Conservation (phyloP, 345 rosid species). For the Geranium brycei region DNA sequence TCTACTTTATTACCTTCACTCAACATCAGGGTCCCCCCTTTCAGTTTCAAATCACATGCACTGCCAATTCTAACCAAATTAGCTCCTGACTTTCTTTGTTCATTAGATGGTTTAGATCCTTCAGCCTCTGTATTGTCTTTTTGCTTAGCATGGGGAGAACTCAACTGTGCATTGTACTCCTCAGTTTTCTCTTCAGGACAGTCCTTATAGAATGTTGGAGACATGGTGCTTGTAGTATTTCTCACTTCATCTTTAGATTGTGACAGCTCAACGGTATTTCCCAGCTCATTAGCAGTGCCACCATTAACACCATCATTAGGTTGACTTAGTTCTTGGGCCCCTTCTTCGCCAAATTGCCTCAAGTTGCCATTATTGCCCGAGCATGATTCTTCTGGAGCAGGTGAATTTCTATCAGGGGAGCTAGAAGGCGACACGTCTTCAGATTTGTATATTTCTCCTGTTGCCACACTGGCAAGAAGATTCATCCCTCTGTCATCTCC, state of each 20-base stretch:
- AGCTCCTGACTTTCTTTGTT: constrained; percentile 12
- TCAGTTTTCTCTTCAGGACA: constrained; percentile 7
- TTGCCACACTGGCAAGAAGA: constrained; percentile 88
- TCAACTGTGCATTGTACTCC: constrained; percentile 17
- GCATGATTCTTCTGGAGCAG: constrained; percentile 23
- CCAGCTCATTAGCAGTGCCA: constrained; percentile 21
- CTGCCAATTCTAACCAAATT: constrained; percentile 18
- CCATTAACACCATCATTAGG: constrained; percentile 9
- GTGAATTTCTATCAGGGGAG: constrained; percentile 32
- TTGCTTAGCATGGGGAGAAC: no score
- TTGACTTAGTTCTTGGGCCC: constrained; percentile 15
- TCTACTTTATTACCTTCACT: no score
- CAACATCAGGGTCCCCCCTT: constrained; percentile 1
- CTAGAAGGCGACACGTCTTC: constrained; percentile 38
- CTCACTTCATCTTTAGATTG: constrained; percentile 19
- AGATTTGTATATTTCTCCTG: constrained; percentile 68
- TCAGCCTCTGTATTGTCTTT: no score
- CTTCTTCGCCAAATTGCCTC: constrained; percentile 18
- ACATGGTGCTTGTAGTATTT: constrained; percentile 4
- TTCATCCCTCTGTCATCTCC: constrained; percentile 92
- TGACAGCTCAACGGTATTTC: constrained; percentile 12
- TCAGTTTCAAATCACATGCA: constrained; percentile 18
- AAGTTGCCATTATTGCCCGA: constrained; percentile 22
- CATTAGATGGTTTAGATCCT: constrained; percentile 12
- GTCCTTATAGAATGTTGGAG: constrained; percentile 11